Base-by-base conservation (phyloP, 2,329 filamentous ascomycete species). In the Epichloe glyceriae region DNA sequence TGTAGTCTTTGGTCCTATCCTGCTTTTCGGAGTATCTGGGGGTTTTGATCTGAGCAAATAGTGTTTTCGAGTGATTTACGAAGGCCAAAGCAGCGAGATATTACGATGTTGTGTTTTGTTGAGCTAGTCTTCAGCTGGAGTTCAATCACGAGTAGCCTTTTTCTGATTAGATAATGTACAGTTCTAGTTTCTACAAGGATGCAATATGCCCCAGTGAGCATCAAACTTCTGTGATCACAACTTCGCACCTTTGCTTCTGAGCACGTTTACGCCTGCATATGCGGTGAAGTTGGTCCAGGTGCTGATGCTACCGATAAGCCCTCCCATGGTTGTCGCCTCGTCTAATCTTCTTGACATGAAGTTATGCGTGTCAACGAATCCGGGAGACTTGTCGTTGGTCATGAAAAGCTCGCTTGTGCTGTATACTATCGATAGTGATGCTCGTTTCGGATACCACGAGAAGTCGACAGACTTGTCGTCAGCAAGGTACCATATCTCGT, bases 401-500 rank as follows among this genome's bases (percentile, higher is more conserved):
- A 97, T 96, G 69, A 90, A 95, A 5, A 96, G 73, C 69, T 98
- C 93, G 51, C 84, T 78, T 35, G 83, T 80, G 48, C 88, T 88
- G 59, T 81, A 82, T 41, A 78, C 72, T 57, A 75, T 68, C 35
- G 77, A 76, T 10, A 81, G 66, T 19, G 73, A 73, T 3, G 71
- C 76, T 46, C 78, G 75, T 62, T 80, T 80, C 51, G 76, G 72
- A 61, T 98, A 98, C 93, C 93, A 98, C 4, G 82, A 83, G 4
- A 80, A 78, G 66, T 97, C 90, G 53, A 96, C 86, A 20, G 83
- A 78, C 20, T 71, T 74, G 66, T 97, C 93, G 47, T 88, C 88
- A 0, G 91, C 80, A 4, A 95, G 79, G 61, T 86, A 89, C 76
- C 86, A 87, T 48, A 98, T 94, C 66, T 98, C 93, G 65, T 96